phyloP scores from a whole-genome alignment of 1,139 yeast species.

The Eremothecium cymbalariae region DNA sequence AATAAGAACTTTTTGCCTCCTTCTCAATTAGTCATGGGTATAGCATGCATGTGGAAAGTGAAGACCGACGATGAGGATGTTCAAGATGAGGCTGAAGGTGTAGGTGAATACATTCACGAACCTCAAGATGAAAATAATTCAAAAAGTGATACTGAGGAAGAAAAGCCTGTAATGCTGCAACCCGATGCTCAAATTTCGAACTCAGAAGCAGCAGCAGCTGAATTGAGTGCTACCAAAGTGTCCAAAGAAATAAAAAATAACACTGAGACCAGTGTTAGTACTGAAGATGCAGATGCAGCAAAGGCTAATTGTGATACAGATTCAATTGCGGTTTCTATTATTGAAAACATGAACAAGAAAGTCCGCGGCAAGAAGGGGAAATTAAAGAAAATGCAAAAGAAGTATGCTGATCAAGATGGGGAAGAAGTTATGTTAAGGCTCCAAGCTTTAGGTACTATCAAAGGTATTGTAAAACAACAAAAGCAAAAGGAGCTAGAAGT shows the following conservation, averaged over 20 bases:
- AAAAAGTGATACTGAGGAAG: too few species aligned
- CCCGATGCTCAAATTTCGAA: too few species aligned
- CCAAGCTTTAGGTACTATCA: conserved; percentile 77
- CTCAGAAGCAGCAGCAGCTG: too few species aligned
- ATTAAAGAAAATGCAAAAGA: conserved; percentile 69
- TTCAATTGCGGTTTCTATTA: conserved; percentile 14
- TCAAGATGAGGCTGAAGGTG: conserved; percentile 18
- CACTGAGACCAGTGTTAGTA: too few species aligned
- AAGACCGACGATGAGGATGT: conserved; percentile 22
- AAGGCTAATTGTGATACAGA: conserved; percentile 9
- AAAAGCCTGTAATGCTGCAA: conserved; percentile 11
- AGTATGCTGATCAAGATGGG: conserved; percentile 88
- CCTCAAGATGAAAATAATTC: conserved; percentile 6
- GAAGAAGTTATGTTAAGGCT: conserved; percentile 68
- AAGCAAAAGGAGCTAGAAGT: conserved; percentile 33
- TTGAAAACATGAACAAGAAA: conserved; percentile 29
- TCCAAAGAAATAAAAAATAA: too few species aligned
- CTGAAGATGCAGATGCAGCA: conserved; percentile 9
- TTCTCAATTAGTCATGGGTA: conserved; percentile 78
- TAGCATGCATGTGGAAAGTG: conserved; percentile 70
- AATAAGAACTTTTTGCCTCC: conserved; percentile 68
- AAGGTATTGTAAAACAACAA: conserved; percentile 47
- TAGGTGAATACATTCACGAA: conserved; percentile 9
- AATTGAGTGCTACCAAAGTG: too few species aligned
- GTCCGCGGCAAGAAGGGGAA: conserved; percentile 83